phyloP scores from a whole-genome alignment of 2,329 filamentous ascomycete species.

The Ceratocystis variospora region DNA sequence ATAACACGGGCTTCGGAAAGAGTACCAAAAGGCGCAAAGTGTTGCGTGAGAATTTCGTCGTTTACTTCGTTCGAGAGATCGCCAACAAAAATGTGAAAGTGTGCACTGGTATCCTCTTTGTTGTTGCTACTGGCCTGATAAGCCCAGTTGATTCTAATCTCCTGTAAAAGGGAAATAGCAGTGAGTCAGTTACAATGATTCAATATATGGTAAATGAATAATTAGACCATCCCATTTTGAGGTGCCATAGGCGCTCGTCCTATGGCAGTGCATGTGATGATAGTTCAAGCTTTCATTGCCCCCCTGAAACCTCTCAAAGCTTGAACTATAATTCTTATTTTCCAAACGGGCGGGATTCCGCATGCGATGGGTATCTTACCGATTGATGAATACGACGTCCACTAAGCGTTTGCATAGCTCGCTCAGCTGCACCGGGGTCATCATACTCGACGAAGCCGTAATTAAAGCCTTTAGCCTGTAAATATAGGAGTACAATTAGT shows the following conservation, averaged over 20 bases:
- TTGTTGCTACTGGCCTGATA: slow-evolving; percentile 89
- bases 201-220: neutral
- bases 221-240: neutral
- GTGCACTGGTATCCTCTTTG: slow-evolving; percentile 96
- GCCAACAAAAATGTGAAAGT: slow-evolving; percentile 98
- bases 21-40: slow-evolving; percentile 88
- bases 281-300: neutral
- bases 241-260: neutral
- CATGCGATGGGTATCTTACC: slow-evolving; percentile 39
- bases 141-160: slow-evolving; percentile 98
- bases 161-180: slow-evolving; percentile 36
- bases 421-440: slow-evolving; percentile 88
- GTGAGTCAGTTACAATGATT: neutral
- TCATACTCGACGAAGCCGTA: slow-evolving; percentile 99
- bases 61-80: slow-evolving; percentile 98
- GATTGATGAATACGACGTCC: slow-evolving; percentile 90
- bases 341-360: neutral
- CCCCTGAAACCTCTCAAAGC: neutral
- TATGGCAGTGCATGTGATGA: neutral
- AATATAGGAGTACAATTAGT: slow-evolving; percentile 23
- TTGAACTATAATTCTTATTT: neutral
- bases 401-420: slow-evolving; percentile 94
- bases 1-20: slow-evolving; percentile 97
- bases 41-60: slow-evolving; percentile 82
- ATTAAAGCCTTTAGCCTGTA: slow-evolving; percentile 88